Evolutionary conservation across 164 flowering plant species (phyloP).

Genomic region (Nelumbo lutea): DNA sequence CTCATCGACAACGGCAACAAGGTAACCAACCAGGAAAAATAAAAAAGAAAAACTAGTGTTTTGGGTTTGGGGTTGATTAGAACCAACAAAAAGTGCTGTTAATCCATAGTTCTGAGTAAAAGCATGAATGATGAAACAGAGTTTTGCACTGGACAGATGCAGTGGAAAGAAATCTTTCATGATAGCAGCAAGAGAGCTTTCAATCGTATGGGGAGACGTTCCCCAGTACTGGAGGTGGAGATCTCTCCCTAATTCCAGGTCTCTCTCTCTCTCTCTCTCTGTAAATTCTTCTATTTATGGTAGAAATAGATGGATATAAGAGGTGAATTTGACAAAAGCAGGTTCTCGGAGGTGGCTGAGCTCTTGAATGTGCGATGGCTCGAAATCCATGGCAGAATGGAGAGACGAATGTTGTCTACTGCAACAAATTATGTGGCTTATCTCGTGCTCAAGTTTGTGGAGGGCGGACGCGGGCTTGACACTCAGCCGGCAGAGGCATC

Average conservation of each 20-base stretch:
- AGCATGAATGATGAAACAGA: conserved; percentile 21
- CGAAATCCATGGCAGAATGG: conserved; percentile 30
- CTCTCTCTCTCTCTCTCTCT: not conserved
- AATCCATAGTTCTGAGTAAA: no score
- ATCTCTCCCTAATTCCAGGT: conserved; percentile 33
- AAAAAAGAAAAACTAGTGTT: no score
- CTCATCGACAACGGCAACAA: conserved; percentile 26
- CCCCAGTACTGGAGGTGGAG: conserved; percentile 47
- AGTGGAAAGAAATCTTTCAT: conserved; percentile 60
- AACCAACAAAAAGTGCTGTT: no score
- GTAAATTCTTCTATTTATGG: not conserved
- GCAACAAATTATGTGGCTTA: conserved; percentile 28
- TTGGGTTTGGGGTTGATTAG: no score
- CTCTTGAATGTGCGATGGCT: conserved; percentile 36
- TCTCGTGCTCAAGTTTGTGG: conserved; percentile 23
- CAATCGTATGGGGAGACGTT: conserved; percentile 41
- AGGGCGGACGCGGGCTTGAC: conserved; percentile 13
- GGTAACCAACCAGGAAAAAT: conserved; percentile 16
- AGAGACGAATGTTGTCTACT: conserved; percentile 23
- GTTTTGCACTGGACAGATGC: conserved; percentile 40
- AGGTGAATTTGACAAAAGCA: not conserved
- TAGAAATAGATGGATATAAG: no score
- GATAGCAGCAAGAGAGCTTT: conserved; percentile 44
- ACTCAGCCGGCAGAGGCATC: conserved; percentile 14
- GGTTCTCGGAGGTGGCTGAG: conserved; percentile 40